Evolutionary conservation across 345 rosid genomes (phyloP).

Genomic region (Draba incana): DNA sequence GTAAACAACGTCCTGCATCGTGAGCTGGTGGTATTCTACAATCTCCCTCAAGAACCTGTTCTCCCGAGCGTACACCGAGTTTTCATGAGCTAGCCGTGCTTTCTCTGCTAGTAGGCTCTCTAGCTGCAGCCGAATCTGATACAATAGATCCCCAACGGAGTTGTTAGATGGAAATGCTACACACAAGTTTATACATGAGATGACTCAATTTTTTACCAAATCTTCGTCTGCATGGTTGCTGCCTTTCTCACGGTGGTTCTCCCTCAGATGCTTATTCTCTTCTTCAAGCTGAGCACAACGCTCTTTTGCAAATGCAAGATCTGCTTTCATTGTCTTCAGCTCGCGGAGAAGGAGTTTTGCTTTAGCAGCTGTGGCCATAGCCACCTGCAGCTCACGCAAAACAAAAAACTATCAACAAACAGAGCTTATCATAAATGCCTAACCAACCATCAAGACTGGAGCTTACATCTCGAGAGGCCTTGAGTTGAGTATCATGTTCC

Average conservation of each 20-base stretch:
- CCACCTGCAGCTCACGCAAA: conserved; percentile 61
- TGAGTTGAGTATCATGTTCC: conserved; percentile 80
- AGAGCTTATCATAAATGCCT: neutral
- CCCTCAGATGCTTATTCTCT: conserved; percentile 78
- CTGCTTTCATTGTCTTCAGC: conserved; percentile 86
- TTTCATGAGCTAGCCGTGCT: conserved; percentile 86
- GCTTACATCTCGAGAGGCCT: conserved; percentile 99
- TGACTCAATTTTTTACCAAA: conserved; percentile 54
- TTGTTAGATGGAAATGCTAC: conserved; percentile 8
- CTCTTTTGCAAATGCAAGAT: conserved; percentile 80
- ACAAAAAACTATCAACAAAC: conserved; percentile 18
- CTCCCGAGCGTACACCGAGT: conserved; percentile 73
- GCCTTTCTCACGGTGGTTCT: conserved; percentile 77
- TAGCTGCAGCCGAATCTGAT: conserved; percentile 88
- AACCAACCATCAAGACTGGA: conserved; percentile 7
- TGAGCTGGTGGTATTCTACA: conserved; percentile 93
- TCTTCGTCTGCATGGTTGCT: conserved; percentile 82
- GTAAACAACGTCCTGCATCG: conserved; percentile 90
- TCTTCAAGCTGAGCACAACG: conserved; percentile 90
- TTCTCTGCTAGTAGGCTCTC: conserved; percentile 92
- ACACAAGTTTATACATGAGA: conserved; percentile 5
- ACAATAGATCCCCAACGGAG: neutral
- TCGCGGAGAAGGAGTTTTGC: conserved; percentile 96
- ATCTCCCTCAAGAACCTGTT: conserved; percentile 89
- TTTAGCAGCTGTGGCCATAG: conserved; percentile 98